Percentiles rank a stretch among this genome's conserved stretches.
phyloP scores from a whole-genome alignment of 2,329 filamentous ascomycete genomes.

The Xylaria sp. region DNA sequence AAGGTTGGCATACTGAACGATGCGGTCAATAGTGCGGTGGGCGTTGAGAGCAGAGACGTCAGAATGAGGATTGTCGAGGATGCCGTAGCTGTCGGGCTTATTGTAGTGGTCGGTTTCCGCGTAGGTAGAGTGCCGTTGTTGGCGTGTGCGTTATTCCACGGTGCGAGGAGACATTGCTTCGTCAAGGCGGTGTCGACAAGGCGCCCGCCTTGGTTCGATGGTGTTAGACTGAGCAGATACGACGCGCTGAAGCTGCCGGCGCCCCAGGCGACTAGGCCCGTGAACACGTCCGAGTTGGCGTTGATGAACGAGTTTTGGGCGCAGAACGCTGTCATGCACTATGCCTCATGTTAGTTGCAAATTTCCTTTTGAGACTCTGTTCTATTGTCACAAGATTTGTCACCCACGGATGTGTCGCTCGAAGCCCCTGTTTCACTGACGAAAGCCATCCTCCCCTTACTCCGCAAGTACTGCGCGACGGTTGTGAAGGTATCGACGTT shows the following conservation, averaged over 20 bases:
- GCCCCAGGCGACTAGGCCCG: conserved; percentile 59
- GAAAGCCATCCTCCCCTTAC: conserved; percentile 59
- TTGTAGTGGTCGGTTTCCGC: background rate
- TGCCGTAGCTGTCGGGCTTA: conserved; percentile 2
- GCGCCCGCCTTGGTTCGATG: conserved; percentile 47
- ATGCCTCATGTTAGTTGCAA: conserved; percentile 9
- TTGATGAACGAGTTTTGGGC: conserved; percentile 59
- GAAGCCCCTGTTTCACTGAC: conserved; percentile 64
- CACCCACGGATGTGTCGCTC: conserved; percentile 53
- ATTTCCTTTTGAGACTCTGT: background rate
- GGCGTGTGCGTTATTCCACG: conserved; percentile 45
- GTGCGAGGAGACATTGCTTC: conserved; percentile 54
- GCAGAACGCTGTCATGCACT: conserved; percentile 58
- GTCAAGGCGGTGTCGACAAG: conserved; percentile 55
- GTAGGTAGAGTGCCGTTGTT: conserved; percentile 17
- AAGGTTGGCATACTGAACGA: background rate
- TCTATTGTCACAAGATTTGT: background rate
- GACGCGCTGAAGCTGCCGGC: conserved; percentile 56
- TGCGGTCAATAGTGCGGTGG: conserved; percentile 19
- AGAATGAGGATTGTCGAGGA: conserved; percentile 1
- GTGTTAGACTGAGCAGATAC: conserved; percentile 58
- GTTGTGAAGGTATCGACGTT: conserved; percentile 60
- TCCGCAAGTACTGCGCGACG: conserved; percentile 59
- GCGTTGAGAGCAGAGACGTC: conserved; percentile 24
- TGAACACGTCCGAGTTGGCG: conserved; percentile 58